A percentile compares a stretch with the other conserved stretches of the same genome.
These are phyloP conservation scores for Ceratobasidium sp. DNA, from an alignment of 1,284 basidiomycete species.

Conservation along the genomic window DNA sequence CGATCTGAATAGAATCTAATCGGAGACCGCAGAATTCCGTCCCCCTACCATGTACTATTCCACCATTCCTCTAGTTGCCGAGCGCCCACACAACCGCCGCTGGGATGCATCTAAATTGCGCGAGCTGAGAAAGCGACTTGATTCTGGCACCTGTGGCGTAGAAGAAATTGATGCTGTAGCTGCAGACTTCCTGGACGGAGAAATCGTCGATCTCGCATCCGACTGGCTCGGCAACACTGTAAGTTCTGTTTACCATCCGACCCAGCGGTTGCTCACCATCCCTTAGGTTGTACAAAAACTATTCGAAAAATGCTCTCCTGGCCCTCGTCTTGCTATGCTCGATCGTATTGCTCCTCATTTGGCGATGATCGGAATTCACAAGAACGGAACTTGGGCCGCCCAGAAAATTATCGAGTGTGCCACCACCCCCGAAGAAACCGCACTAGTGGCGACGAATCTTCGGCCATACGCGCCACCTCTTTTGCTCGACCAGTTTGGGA, in stretches of 20 bases:
- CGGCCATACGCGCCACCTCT: constrained; percentile 93
- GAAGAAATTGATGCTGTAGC: constrained; percentile 93
- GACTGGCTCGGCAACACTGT: constrained; percentile 99
- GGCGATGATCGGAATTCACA: constrained; percentile 98
- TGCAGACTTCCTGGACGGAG: constrained; percentile 87
- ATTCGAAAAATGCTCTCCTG: constrained; percentile 88
- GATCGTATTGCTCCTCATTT: constrained; percentile 94
- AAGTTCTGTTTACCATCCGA: constrained; percentile 52
- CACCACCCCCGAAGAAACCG: constrained; percentile 86
- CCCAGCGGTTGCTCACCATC: constrained; percentile 2
- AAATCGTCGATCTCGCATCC: constrained; percentile 93
- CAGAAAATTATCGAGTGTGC: constrained; percentile 99
- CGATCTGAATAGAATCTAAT: not conserved
- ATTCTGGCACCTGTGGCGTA: constrained; percentile 80
- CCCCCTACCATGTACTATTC: constrained; percentile 94
- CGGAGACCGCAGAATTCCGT: constrained; percentile 70
- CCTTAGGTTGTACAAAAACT: constrained; percentile 90
- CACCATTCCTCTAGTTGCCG: constrained; percentile 85
- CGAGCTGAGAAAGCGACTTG: constrained; percentile 92
- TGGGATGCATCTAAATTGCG: constrained; percentile 96
- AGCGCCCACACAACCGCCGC: constrained; percentile 83
- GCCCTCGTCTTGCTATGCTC: constrained; percentile 86
- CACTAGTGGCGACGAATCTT: constrained; percentile 85
- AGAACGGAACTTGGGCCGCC: constrained; percentile 99
- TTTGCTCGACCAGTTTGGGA: constrained; percentile 95